phyloP scores from a whole-genome alignment of 345 rosid species.

The Acer yangbiense region DNA sequence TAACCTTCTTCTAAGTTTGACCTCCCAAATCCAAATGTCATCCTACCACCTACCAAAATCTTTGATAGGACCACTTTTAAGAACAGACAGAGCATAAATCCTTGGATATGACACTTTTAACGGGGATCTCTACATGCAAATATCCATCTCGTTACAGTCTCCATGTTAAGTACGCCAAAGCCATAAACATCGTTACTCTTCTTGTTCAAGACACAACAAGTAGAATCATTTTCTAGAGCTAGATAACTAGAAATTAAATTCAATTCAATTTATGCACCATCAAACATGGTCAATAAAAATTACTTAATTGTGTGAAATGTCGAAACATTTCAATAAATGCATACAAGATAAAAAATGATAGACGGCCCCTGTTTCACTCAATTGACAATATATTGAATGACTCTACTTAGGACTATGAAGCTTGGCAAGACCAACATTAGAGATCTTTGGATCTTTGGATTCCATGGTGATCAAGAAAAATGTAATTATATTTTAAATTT shows the following conservation, averaged over 20 bases:
- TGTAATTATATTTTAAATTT: conserved; percentile 59
- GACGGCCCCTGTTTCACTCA: conserved; percentile 30
- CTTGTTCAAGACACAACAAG: conserved; percentile 29
- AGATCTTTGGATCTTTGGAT: conserved; percentile 41
- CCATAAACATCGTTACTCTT: conserved; percentile 53
- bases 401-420: neutral
- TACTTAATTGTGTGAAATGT: neutral
- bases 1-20: too few relatives aligned
- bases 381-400: conserved; percentile 8
- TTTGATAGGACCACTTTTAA: too few relatives aligned
- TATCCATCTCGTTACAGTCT: conserved; percentile 66
- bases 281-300: neutral
- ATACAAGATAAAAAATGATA: neutral
- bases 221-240: conserved; percentile 33
- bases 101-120: too few relatives aligned
- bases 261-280: neutral
- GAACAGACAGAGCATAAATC: too few relatives aligned
- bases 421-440: conserved; percentile 48
- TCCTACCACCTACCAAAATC: too few relatives aligned
- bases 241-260: conserved; percentile 29
- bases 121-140: too few relatives aligned
- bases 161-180: conserved; percentile 76
- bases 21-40: too few relatives aligned
- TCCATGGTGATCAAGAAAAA: conserved; percentile 78
- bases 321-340: neutral